Base-by-base conservation (phyloP, 768 basidiomycete species). In the Jaapia argillacea region DNA sequence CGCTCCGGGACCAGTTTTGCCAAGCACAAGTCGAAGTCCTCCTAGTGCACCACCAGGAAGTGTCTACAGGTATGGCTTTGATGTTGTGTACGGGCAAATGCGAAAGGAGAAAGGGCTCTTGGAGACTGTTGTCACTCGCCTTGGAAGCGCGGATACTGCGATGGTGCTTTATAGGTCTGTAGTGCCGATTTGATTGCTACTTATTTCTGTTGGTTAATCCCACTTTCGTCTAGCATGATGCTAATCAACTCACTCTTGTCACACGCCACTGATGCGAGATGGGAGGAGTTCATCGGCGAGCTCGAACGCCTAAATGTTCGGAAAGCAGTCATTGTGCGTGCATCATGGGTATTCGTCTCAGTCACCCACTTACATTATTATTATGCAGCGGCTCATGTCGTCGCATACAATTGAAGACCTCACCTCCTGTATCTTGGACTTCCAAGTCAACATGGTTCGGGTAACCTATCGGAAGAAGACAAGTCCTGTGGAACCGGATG, bases 221-320 rank as follows among this genome's bases (percentile, higher is more conserved):
- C 41, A 24, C 21, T 20, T n/a, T 46, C 33, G 49, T 48, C 36
- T 51, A 89, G 88, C 49, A 80, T 94, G 77, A 88, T 85, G 79
- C 66, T 94, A 51, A 85, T 94, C 53, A 91, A 92, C 55, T 86
- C 88, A 5, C 67, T 93, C 6, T 58, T 93, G 45, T 72, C 81
- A 5, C 82, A 89, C 53, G 85, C 79, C n/a, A 81, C 71, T 38
- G 86, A 90, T 54, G 61, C 63, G 1, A 71, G 77, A 46, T 91
- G 87, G 84, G 79, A 85, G 40, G 79, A 83, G 49, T 85, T 92
- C 56, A 79, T 83, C 40, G 62, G 68, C 20, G 79, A 85, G 43
- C 62, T 91, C 5, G 87, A 92, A 52, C 69, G 72, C 38, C 57
- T 91, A 42, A 86, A 85, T 51, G 79, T 88, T 22, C 74, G 83